phyloP scores from a whole-genome alignment of 169 alveolate genomes.

The Plasmodium yoelii region DNA sequence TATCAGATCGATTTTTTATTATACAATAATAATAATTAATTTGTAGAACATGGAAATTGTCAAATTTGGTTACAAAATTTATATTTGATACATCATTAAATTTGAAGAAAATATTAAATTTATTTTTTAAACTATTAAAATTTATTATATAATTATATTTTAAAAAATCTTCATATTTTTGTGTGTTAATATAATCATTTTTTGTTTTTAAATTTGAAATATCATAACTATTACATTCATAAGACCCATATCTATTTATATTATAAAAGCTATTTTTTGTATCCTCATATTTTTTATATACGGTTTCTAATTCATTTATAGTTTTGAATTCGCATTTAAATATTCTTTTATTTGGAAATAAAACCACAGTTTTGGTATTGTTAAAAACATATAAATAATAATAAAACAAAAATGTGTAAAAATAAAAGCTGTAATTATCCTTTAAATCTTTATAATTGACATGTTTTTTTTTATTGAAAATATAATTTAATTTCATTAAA shows the following conservation, averaged over 20 bases:
- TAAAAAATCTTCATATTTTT: constrained; percentile 23
- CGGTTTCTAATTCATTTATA: constrained; percentile 24
- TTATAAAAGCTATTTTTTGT: constrained; percentile 24
- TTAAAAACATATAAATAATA: constrained; percentile 47
- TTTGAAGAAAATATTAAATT: constrained; percentile 37
- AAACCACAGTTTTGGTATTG: constrained; percentile 10
- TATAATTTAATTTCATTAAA: constrained; percentile 55
- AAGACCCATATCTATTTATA: constrained; percentile 48
- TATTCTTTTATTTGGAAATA: constrained; percentile 14
- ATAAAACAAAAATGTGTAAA: constrained; percentile 43
- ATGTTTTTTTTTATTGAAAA: constrained; percentile 31
- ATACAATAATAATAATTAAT: constrained; percentile 16
- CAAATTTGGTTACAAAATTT: constrained; percentile 15
- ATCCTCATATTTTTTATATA: constrained; percentile 24
- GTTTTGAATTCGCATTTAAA: constrained; percentile 6
- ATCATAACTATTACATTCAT: constrained; percentile 12
- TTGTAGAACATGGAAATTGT: constrained; percentile 22
- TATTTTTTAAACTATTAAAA: constrained; percentile 33
- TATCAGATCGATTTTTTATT: constrained; percentile 1
- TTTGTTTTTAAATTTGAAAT: constrained; percentile 1
- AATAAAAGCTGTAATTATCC: constrained; percentile 29
- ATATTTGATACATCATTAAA: constrained; percentile 71
- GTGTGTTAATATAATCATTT: constrained; percentile 16
- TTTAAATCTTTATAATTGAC: constrained; percentile 13
- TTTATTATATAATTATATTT: constrained; percentile 39